Conservation (phyloP, 73 alveolate species). For the Paramecium primaurelia region DNA sequence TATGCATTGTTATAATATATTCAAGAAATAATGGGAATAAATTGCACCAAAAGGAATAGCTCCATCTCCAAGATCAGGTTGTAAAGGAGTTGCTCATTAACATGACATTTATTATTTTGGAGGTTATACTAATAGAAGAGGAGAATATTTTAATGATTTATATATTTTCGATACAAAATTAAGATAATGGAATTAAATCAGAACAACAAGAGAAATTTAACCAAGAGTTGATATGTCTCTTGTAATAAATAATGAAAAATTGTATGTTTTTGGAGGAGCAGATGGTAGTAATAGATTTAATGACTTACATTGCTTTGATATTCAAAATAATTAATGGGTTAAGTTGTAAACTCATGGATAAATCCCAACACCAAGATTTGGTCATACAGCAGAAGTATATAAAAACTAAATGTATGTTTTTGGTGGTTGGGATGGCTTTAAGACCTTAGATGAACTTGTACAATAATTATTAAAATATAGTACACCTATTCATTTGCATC, state of each 20-base stretch:
- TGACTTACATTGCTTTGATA: conserved; percentile 41
- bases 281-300: conserved; percentile 31
- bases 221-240: conserved; percentile 48
- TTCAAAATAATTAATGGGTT: neutral
- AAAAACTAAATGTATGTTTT: conserved; percentile 39
- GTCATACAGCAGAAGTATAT: conserved; percentile 52
- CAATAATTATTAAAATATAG: neutral
- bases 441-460: conserved; percentile 26
- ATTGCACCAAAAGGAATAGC: neutral
- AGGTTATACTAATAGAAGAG: conserved; percentile 31
- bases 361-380: conserved; percentile 31
- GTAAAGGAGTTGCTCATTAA: conserved; percentile 32
- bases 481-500: conserved; percentile 41
- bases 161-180: neutral
- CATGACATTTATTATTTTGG: conserved; percentile 38
- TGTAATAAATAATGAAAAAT: neutral
- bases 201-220: neutral
- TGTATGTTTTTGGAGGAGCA: conserved; percentile 41
- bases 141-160: conserved; percentile 42
- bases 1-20: neutral
- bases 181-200: neutral
- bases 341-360: conserved; percentile 32
- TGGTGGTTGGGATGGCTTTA: conserved; percentile 49
- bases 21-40: neutral
- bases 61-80: conserved; percentile 33